Base-by-base conservation (phyloP, 202 grass and related monocot species). In the Brachypodium distachyon region DNA sequence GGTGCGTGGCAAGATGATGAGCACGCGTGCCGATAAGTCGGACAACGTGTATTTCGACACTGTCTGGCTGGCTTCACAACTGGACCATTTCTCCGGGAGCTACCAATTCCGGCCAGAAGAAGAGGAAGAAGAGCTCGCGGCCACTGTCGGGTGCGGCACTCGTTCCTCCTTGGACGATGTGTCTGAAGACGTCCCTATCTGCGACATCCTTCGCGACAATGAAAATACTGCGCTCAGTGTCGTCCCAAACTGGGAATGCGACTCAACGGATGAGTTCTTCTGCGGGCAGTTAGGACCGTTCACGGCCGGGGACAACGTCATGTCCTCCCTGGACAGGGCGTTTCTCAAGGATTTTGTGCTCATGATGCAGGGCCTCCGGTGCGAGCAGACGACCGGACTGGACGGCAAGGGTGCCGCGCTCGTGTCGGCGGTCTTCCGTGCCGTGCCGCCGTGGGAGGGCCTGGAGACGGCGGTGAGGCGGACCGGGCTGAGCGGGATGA, bases 271-370 rank as follows among this genome's bases (percentile, higher is more conserved):
- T 12, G 57, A 55, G n/a, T 85, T 85, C n/a, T n/a, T n/a, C 64
- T 93, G 91, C 62, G 67, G 43, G 8, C 84, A 38, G 26, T 42
- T 90, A 33, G 87, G 91, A 17, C 91, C 81, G 43, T 93, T 90
- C 70, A 12, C 36, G 57, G 74, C 47, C n/a, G n/a, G n/a, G n/a
- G n/a, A n/a, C n/a, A n/a, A n/a, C n/a, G n/a, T n/a, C n/a, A n/a
- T n/a, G n/a, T n/a, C n/a, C n/a, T n/a, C n/a, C n/a, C n/a, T n/a
- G 57, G 36, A 36, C 63, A 50, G 9, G 79, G 79, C 22, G 37
- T 75, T n/a, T n/a, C n/a, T 86, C 61, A 62, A 58, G 9, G 79
- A 7, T 31, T 31, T 59, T 6, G 13, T 47, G 26, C 50, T 89
- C 23, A 33, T 54, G 22, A 80, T 89, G 80, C 86, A 86, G 52